A percentile compares a stretch with the other conserved stretches of the same genome.
Conservation (phyloP, 2,329 filamentous ascomycete genomes). For the Colletotrichum sp. region DNA sequence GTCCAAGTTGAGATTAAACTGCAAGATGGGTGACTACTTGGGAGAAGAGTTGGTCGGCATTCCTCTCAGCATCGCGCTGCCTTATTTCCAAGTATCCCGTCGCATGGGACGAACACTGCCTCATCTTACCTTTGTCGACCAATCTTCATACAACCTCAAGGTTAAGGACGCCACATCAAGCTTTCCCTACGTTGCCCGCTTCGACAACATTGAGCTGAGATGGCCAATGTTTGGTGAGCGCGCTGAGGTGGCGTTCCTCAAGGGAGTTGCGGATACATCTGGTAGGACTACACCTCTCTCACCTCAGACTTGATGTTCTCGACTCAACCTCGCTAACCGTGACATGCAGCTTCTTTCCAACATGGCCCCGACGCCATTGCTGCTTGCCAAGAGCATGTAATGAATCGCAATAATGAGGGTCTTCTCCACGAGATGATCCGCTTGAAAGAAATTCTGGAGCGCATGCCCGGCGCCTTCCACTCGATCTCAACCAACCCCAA, state of each 20-base stretch:
- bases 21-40: constrained; percentile 53
- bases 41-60: constrained; percentile 56
- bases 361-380: constrained; percentile 57
- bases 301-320: not conserved
- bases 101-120: constrained; percentile 56
- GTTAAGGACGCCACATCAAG: constrained; percentile 52
- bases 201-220: constrained; percentile 58
- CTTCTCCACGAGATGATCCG: constrained; percentile 55
- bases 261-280: constrained; percentile 52
- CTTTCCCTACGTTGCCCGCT: constrained; percentile 54
- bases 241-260: constrained; percentile 56
- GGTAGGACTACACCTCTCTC: constrained; percentile 26
- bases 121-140: constrained; percentile 58
- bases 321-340: not conserved
- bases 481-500: constrained; percentile 58
- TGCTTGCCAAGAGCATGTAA: constrained; percentile 57
- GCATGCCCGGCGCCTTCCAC: constrained; percentile 59
- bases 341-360: constrained; percentile 48
- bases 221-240: constrained; percentile 60
- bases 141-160: constrained; percentile 58
- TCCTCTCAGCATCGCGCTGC: constrained; percentile 51
- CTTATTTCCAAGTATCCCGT: constrained; percentile 54
- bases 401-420: constrained; percentile 54
- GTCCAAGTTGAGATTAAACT: constrained; percentile 36
- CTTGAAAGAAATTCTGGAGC: constrained; percentile 57